phyloP scores from a whole-genome alignment of 768 basidiomycete species.

The Multifurca ochricompacta region DNA sequence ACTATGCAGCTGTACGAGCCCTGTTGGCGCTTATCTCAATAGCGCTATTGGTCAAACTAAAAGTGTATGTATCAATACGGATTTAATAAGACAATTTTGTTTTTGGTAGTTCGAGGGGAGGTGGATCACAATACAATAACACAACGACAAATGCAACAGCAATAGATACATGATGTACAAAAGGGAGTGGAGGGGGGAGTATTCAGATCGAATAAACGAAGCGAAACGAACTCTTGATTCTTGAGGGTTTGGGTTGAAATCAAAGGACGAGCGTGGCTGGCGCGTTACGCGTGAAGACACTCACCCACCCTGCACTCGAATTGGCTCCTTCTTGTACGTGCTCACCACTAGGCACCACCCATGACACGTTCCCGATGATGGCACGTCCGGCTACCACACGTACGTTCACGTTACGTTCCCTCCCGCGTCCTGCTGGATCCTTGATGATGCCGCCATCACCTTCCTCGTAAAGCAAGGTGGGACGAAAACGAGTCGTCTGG shows the following conservation, averaged over 20 bases:
- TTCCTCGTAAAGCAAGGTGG: background rate
- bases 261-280: slow-evolving; percentile 2
- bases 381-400: background rate
- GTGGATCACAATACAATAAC: too few species aligned
- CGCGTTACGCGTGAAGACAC: background rate
- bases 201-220: too few species aligned
- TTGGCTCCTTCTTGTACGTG: background rate
- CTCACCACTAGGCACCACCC: background rate
- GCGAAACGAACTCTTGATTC: too few species aligned
- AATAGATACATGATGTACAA: too few species aligned
- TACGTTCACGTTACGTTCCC: background rate
- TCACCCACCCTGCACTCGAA: background rate
- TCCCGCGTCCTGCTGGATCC: background rate
- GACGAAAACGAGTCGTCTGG: background rate
- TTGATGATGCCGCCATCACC: background rate
- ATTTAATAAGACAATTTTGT: too few species aligned
- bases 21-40: too few species aligned
- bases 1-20: too few species aligned
- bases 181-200: too few species aligned
- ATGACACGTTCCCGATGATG: slow-evolving; percentile 1
- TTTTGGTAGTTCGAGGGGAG: too few species aligned
- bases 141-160: too few species aligned
- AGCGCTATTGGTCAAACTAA: too few species aligned
- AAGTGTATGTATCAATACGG: too few species aligned
- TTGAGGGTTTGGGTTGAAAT: background rate